phyloP scores from a whole-genome alignment of 2,329 filamentous ascomycete genomes.

The Dissoconium aciculare region DNA sequence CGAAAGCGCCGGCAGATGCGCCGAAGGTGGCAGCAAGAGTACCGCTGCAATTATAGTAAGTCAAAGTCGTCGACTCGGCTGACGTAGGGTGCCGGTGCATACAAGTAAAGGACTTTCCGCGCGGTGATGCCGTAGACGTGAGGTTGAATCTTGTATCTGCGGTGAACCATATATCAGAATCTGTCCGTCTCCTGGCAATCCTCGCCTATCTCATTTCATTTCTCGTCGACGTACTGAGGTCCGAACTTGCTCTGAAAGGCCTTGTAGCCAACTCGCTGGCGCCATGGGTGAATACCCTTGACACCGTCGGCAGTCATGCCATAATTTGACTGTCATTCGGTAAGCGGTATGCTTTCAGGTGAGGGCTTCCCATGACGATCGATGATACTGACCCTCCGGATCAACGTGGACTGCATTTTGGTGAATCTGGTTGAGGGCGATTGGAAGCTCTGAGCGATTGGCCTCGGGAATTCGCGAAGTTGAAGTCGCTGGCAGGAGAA shows the following conservation, averaged over 20 bases:
- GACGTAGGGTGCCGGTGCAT: constrained; percentile 1
- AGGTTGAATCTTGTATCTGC: constrained; percentile 35
- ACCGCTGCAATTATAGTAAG: constrained; percentile 15
- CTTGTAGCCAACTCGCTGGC: constrained; percentile 28
- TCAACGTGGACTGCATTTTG: not conserved
- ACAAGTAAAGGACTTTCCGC: constrained; percentile 28
- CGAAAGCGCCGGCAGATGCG: constrained; percentile 42
- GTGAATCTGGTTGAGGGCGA: not conserved
- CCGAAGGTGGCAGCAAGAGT: constrained; percentile 41
- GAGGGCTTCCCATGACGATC: not conserved
- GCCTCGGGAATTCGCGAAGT: not conserved
- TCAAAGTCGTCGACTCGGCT: not conserved
- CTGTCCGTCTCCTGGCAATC: no score
- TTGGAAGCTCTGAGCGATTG: not conserved
- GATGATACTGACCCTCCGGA: not conserved
- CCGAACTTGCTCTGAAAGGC: constrained; percentile 43
- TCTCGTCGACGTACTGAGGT: constrained; percentile 36
- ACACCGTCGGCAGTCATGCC: not conserved
- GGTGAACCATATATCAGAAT: no score
- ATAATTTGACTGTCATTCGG: not conserved
- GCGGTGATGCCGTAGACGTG: constrained; percentile 38
- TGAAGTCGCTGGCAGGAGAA: constrained; percentile 1
- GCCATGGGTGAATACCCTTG: constrained; percentile 21
- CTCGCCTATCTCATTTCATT: no score
- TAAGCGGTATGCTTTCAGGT: not conserved